Evolutionary conservation across 352 stramenopile genomes (phyloP), one percentile per base, ranked within the genome.

Genomic region (Phytopythium ostracodes): DNA sequence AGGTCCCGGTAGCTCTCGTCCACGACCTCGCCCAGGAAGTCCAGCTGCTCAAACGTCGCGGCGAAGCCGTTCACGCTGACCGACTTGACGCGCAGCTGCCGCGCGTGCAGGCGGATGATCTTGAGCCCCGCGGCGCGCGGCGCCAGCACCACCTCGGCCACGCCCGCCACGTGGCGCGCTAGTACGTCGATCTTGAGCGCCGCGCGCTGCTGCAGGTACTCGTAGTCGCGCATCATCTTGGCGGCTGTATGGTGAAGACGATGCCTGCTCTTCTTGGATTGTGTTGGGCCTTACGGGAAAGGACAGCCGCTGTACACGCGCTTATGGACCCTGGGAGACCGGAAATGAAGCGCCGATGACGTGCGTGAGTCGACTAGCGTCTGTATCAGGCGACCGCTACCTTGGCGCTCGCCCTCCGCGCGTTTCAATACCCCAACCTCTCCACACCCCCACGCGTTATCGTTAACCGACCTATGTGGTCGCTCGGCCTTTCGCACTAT

Each of bases 131-230:
- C 65, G 1, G 73, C 73, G 25, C 88, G 76, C 10, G 86, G 86
- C 29, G 82, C 84, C 58, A 94, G 67, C 42, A 91, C 68, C 36
- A 94, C 72, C 65, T 94, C 86, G 0, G 81, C 79, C 22, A 92
- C 81, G 54, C 86, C 84, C 17, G 63, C 53, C 15, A 94, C 59
- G 38, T 73, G 70, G 42, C 72, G 70, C n/a, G 76, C 77, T 66
- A 93, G 68, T 69, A 93, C 76, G 60, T 94, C 82, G 60, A 94
- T 79, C 57, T 75, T 75, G 60, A 94, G 75, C 62, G 77, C 87
- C 70, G 79, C 77, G 54, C 84, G 84, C 76, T 94, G 84, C 68
- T 94, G 83, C 68, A 94, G 72, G 63, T 92, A 93, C 67, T 93
- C 84, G 64, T 87, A 94, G 68, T 94, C 84, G 36, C 73, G 65